Percentiles rank a stretch among this genome's conserved stretches.
Conservation (phyloP, 768 basidiomycete genomes). For the Termitomyces sp. region DNA sequence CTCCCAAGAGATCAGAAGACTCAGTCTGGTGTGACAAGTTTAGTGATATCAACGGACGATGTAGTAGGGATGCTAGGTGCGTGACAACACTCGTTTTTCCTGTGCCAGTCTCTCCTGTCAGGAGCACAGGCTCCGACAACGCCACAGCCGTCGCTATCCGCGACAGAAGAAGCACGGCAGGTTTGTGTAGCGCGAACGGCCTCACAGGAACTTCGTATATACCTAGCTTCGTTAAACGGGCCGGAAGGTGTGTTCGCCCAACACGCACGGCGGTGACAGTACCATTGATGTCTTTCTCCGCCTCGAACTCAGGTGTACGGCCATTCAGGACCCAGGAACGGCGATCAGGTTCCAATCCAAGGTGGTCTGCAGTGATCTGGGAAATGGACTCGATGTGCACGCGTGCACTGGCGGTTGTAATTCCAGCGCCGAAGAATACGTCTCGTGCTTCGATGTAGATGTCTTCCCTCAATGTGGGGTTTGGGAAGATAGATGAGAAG, state of each 20-base stretch:
- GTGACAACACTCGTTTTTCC: conserved; percentile 95
- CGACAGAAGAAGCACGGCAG: conserved; percentile 74
- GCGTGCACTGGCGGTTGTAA: conserved; percentile 46
- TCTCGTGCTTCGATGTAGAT: conserved; percentile 87
- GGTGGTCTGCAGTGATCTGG: conserved; percentile 48
- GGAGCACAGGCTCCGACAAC: conserved; percentile 75
- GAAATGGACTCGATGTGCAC: conserved; percentile 47
- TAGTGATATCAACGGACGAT: conserved; percentile 74
- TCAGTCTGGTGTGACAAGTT: conserved; percentile 97
- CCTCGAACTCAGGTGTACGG: conserved; percentile 60
- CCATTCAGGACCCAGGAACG: conserved; percentile 64
- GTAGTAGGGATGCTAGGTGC: conserved; percentile 76
- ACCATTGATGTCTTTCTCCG: conserved; percentile 67
- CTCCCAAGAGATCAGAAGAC: conserved; percentile 88
- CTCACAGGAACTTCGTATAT: conserved; percentile 31
- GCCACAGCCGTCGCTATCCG: conserved; percentile 72
- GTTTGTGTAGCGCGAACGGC: conserved; percentile 87
- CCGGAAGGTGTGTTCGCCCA: conserved; percentile 57
- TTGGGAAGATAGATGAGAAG: conserved; percentile 52
- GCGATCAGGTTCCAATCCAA: conserved; percentile 67
- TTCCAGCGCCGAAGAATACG: conserved; percentile 80
- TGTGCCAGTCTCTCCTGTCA: conserved; percentile 98
- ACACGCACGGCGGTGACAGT: conserved; percentile 50
- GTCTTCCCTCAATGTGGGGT: conserved; percentile 78
- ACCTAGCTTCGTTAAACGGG: conserved; percentile 33